phyloP scores from a whole-genome alignment of 2,329 filamentous ascomycete species.

The Cercospora sp. region DNA sequence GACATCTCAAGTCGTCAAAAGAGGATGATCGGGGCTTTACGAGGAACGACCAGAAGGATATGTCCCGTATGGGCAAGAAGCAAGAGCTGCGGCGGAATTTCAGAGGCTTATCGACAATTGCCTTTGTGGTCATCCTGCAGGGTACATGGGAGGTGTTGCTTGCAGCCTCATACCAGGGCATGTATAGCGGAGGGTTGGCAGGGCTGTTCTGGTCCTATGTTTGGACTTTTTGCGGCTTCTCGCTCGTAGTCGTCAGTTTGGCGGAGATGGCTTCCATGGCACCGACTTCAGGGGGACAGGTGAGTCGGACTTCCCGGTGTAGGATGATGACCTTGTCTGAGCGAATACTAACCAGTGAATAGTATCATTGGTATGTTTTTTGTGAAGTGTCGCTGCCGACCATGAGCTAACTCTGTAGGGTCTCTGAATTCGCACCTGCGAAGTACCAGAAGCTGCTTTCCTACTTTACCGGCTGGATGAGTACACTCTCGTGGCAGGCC shows the following conservation, averaged over 20 bases:
- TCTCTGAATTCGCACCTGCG: constrained; percentile 36
- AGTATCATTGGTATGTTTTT: constrained; percentile 32
- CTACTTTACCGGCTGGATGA: constrained; percentile 49
- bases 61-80: constrained; percentile 51
- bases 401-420: constrained; percentile 15
- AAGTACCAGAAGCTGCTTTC: constrained; percentile 34
- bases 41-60: constrained; percentile 42
- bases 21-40: constrained; percentile 20
- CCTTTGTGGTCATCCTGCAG: constrained; percentile 52
- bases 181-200: constrained; percentile 31
- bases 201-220: constrained; percentile 35
- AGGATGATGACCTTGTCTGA: constrained; percentile 20
- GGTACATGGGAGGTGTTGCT: constrained; percentile 55
- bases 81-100: constrained; percentile 54
- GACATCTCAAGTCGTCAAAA: constrained; percentile 21
- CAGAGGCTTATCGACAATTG: constrained; percentile 49
- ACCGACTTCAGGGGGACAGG: constrained; percentile 36
- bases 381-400: not conserved
- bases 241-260: constrained; percentile 29
- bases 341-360: constrained; percentile 6
- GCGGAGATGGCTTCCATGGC: constrained; percentile 41
- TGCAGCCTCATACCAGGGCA: constrained; percentile 26
- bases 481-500: constrained; percentile 53
- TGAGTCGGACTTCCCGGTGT: not conserved
- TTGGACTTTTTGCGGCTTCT: constrained; percentile 31